Conservation (phyloP, 768 basidiomycete species). For the Tricholoma sp. region DNA sequence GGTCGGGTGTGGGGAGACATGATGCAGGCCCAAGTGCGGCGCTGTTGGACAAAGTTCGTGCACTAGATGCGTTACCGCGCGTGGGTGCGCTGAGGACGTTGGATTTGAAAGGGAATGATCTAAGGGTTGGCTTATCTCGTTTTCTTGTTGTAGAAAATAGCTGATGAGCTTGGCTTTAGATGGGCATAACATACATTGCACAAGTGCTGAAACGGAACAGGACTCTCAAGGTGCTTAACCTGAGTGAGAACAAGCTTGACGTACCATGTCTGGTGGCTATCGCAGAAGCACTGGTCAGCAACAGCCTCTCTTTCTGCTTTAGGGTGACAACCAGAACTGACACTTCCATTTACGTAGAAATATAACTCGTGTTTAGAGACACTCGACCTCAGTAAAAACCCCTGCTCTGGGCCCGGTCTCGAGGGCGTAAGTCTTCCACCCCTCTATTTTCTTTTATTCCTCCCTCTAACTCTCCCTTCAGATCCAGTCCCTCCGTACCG, state of each 20-base stretch:
- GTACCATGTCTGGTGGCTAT: slow-evolving; percentile 71
- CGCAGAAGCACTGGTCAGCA: slow-evolving; percentile 82
- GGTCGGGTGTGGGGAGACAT: slow-evolving; percentile 20
- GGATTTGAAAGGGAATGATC: slow-evolving; percentile 90
- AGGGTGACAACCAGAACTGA: neutral
- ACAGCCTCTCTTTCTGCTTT: slow-evolving; percentile 17
- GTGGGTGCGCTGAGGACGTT: slow-evolving; percentile 84
- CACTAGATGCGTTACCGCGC: slow-evolving; percentile 82
- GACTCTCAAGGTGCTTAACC: slow-evolving; percentile 89
- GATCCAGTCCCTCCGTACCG: slow-evolving; percentile 86
- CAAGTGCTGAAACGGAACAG: slow-evolving; percentile 96
- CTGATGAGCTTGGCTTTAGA: slow-evolving; percentile 25
- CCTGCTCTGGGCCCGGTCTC: slow-evolving; percentile 82
- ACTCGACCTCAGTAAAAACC: slow-evolving; percentile 88
- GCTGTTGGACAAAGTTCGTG: slow-evolving; percentile 81
- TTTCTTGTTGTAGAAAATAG: neutral
- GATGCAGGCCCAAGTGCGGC: slow-evolving; percentile 63
- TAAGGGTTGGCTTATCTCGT: slow-evolving; percentile 63
- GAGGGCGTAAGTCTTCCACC: slow-evolving; percentile 74
- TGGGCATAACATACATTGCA: slow-evolving; percentile 83
- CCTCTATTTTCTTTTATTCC: too few species aligned
- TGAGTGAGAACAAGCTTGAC: slow-evolving; percentile 93
- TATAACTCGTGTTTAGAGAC: slow-evolving; percentile 94
- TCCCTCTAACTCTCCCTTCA: slow-evolving; percentile 18
- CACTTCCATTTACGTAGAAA: slow-evolving; percentile 49